Percentiles rank a stretch among this genome's conserved stretches.
Conservation (phyloP, 192 early-diverging fungal genomes). For the Coemansia sp. region DNA sequence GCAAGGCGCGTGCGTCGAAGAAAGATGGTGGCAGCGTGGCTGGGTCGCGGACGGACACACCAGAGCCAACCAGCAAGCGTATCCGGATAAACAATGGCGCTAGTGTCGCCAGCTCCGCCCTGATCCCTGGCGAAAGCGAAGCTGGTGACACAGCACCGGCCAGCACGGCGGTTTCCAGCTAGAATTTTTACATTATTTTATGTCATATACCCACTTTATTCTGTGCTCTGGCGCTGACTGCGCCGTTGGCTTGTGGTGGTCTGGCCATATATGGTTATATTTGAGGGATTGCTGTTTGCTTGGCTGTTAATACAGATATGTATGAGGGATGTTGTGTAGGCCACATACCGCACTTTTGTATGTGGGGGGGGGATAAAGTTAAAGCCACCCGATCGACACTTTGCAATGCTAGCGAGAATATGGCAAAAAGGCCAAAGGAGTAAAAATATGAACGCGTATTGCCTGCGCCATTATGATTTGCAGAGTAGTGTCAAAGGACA, state of each 20-base stretch:
- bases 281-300: background rate
- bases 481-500: background rate
- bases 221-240: background rate
- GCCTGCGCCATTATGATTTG: background rate
- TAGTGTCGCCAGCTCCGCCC: conserved; percentile 9
- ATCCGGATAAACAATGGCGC: conserved; percentile 15
- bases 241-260: background rate
- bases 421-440: background rate
- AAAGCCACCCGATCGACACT: background rate
- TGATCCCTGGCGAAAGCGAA: conserved; percentile 21
- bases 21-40: conserved; percentile 24
- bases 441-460: background rate
- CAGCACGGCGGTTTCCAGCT: conserved; percentile 12
- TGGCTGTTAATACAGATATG: background rate
- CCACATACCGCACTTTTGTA: background rate
- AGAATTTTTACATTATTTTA: background rate
- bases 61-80: conserved; percentile 32
- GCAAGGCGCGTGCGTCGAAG: conserved; percentile 35
- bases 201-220: background rate
- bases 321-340: background rate
- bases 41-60: conserved; percentile 33
- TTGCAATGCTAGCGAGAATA: background rate
- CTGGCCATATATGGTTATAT: background rate
- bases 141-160: conserved; percentile 3
- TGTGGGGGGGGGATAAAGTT: background rate